These are phyloP conservation scores for Coffea canephora DNA, from an alignment of 257 asterid species.

Conservation along the genomic window DNA sequence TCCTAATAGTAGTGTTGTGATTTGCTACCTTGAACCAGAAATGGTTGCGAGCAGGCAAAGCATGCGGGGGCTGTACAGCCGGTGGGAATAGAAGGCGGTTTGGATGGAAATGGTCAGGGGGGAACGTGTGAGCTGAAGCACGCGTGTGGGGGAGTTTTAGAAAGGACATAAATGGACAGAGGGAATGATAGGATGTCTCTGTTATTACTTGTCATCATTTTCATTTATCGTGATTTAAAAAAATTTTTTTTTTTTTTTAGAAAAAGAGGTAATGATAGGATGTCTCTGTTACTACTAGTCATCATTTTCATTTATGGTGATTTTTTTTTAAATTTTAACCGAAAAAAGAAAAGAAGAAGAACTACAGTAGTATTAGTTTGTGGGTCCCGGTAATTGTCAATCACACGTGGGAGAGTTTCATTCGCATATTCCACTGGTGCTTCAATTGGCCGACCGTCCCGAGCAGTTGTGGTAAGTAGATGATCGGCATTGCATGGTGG, in stretches of 20 bases:
- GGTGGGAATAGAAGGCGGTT: not conserved
- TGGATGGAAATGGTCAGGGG: not conserved
- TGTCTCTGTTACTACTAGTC: constrained; percentile 1
- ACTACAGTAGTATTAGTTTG: not conserved
- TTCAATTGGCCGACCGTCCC: not conserved
- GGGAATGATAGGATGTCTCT: constrained; percentile 24
- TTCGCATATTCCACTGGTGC: too few species aligned
- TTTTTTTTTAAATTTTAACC: too few species aligned
- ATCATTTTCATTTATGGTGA: too few species aligned
- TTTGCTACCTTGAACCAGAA: not conserved
- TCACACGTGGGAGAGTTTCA: constrained; percentile 19
- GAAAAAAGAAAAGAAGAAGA: not conserved
- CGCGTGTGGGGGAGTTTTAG: not conserved
- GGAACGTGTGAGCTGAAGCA: not conserved
- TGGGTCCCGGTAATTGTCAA: constrained; percentile 10
- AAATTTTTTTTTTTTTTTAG: too few species aligned
- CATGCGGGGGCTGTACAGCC: too few species aligned
- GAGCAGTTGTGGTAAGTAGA: too few species aligned
- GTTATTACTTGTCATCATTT: not conserved
- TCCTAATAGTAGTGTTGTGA: too few species aligned
- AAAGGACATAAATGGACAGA: constrained; percentile 15
- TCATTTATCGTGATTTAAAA: too few species aligned
- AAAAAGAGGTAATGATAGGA: constrained; percentile 23
- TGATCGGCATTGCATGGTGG: too few species aligned
- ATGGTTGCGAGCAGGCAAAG: not conserved